These are phyloP conservation scores for Penicillium maclennaniae DNA, from an alignment of 495 filamentous ascomycete species.

Conservation along the genomic window DNA sequence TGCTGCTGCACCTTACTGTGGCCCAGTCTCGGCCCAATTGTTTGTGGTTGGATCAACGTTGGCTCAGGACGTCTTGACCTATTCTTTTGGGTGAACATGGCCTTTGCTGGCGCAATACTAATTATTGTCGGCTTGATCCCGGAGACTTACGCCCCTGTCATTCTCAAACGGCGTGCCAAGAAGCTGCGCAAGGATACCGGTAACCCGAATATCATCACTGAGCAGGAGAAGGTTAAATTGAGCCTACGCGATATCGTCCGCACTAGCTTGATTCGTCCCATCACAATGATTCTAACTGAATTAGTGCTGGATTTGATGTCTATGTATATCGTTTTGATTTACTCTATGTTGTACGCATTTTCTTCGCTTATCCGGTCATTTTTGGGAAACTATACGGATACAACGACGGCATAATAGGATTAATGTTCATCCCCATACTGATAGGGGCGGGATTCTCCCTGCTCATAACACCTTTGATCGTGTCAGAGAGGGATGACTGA, in stretches of 20 bases:
- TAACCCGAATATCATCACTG: constrained; percentile 52
- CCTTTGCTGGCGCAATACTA: constrained; percentile 43
- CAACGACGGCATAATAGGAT: constrained; percentile 30
- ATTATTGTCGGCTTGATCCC: constrained; percentile 46
- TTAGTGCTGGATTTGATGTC: constrained; percentile 58
- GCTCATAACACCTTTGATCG: constrained; percentile 28
- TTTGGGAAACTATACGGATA: constrained; percentile 52
- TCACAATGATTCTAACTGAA: constrained; percentile 39
- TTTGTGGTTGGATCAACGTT: constrained; percentile 53
- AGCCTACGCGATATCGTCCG: constrained; percentile 42
- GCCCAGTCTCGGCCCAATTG: constrained; percentile 58
- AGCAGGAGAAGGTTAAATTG: constrained; percentile 32
- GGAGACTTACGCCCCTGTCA: constrained; percentile 61
- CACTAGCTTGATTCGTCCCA: constrained; percentile 39
- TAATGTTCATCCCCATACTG: constrained; percentile 35
- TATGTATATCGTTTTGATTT: constrained; percentile 64
- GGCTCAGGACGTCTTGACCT: constrained; percentile 52
- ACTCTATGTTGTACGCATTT: constrained; percentile 71
- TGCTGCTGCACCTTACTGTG: constrained; percentile 51
- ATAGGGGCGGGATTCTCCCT: constrained; percentile 57
- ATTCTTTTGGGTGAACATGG: constrained; percentile 43
- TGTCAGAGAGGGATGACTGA: no score
- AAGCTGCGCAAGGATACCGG: constrained; percentile 55
- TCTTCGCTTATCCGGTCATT: constrained; percentile 64
- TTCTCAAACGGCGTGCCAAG: constrained; percentile 53